Conservation (phyloP, 257 asterid genomes). For the Handroanthus guayacan region DNA sequence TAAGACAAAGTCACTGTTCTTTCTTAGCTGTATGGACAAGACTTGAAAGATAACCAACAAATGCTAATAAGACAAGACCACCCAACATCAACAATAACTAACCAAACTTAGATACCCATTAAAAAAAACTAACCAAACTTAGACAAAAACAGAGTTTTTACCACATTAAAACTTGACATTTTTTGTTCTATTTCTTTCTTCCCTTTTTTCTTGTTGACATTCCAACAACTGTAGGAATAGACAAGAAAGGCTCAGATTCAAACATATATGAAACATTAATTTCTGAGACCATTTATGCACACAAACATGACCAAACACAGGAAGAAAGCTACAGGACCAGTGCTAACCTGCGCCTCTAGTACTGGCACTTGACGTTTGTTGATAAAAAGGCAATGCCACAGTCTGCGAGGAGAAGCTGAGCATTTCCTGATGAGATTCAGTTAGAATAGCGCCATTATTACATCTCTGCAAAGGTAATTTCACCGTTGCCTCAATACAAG, state of each 20-base stretch:
- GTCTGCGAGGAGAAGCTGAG: conserved; percentile 42
- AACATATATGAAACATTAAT: too few relatives aligned
- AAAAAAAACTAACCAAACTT: background rate
- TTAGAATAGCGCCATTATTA: conserved; percentile 25
- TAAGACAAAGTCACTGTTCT: background rate
- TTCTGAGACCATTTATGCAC: too few relatives aligned
- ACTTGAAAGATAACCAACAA: conserved; percentile 22
- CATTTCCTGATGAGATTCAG: conserved; percentile 39
- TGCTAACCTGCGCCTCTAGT: conserved; percentile 47
- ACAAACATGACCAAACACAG: too few relatives aligned
- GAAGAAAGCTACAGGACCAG: conserved; percentile 1
- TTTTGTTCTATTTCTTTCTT: background rate
- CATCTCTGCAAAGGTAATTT: conserved; percentile 55
- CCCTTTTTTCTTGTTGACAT: too few relatives aligned
- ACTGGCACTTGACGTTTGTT: conserved; percentile 47
- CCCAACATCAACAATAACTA: conserved; percentile 16
- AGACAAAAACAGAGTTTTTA: background rate
- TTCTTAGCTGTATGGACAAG: conserved; percentile 20
- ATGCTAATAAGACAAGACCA: conserved; percentile 32
- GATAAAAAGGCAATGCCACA: conserved; percentile 55
- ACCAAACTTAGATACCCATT: conserved; percentile 17
- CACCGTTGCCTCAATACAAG: conserved; percentile 47
- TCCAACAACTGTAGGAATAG: too few relatives aligned
- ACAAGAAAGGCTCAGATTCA: too few relatives aligned
- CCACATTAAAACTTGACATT: conserved; percentile 12